Conservation (phyloP, 345 rosid species). For the Murraya paniculata region DNA sequence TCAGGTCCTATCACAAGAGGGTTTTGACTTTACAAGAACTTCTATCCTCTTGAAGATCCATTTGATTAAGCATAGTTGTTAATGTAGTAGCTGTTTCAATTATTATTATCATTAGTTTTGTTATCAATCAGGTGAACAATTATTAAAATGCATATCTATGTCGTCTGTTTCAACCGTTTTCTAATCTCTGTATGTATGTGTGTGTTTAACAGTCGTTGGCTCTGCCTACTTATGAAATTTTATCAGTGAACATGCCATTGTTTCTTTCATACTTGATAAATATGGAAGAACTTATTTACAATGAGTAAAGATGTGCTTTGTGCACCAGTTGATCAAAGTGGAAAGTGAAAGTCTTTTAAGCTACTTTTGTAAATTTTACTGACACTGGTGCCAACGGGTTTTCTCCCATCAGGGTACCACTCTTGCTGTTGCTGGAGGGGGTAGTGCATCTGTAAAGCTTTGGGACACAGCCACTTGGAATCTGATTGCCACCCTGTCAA, state of each 20-base stretch:
- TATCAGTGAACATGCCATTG: not conserved
- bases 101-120: not conserved
- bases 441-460: conserved; percentile 89
- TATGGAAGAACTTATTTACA: not conserved
- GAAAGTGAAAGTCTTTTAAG: not conserved
- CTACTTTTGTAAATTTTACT: not conserved
- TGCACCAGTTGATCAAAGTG: not conserved
- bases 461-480: conserved; percentile 98
- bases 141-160: not conserved
- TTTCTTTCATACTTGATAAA: not conserved
- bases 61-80: not conserved
- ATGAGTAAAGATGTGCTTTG: not conserved
- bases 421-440: conserved; percentile 98
- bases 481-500: conserved; percentile 54
- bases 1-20: not conserved
- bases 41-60: not conserved
- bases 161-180: not conserved
- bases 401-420: conserved; percentile 63
- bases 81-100: not conserved
- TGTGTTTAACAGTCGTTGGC: not conserved
- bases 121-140: too few relatives aligned
- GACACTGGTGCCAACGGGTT: conserved; percentile 11
- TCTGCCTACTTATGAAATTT: not conserved
- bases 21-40: not conserved
- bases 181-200: not conserved